A percentile compares a stretch with the other conserved stretches of the same genome.
Conservation (phyloP, 257 asterid species). For the Penstemon eatonii region DNA sequence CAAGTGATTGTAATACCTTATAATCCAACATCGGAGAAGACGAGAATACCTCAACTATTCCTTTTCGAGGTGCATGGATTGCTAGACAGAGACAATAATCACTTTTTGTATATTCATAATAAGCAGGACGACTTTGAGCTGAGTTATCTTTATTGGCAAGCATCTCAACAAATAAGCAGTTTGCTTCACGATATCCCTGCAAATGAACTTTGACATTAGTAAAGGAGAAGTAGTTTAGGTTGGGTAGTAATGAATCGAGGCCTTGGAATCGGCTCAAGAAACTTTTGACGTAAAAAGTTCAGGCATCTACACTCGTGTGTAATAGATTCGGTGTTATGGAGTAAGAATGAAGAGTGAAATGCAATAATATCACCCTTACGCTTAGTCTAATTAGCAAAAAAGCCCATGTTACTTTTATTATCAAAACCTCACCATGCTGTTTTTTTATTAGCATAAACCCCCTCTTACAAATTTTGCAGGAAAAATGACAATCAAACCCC, state of each 20-base stretch:
- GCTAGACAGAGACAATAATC: slow-evolving; percentile 91
- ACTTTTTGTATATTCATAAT: slow-evolving; percentile 53
- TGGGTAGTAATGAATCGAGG: not conserved
- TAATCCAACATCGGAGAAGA: not conserved
- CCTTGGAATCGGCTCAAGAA: slow-evolving; percentile 6
- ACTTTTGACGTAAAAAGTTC: too few relatives aligned
- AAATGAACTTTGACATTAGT: slow-evolving; percentile 22
- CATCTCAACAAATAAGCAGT: slow-evolving; percentile 94
- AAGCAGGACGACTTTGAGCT: slow-evolving; percentile 32
- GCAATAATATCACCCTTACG: too few relatives aligned
- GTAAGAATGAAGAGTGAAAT: too few relatives aligned
- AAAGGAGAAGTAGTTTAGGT: not conserved
- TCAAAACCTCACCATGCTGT: too few relatives aligned
- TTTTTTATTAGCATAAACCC: too few relatives aligned
- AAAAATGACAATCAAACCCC: too few relatives aligned
- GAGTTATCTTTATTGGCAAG: slow-evolving; percentile 59
- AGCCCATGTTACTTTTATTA: too few relatives aligned
- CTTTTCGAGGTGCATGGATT: slow-evolving; percentile 96
- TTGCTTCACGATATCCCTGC: slow-evolving; percentile 98
- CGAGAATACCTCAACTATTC: slow-evolving; percentile 81
- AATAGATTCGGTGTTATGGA: too few relatives aligned
- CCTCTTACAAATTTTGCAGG: too few relatives aligned
- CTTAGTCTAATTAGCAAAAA: too few relatives aligned
- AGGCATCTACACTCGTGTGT: too few relatives aligned
- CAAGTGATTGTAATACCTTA: too few relatives aligned